Conservation (phyloP, 768 basidiomycete species). For the Pleurotus ostreatus region DNA sequence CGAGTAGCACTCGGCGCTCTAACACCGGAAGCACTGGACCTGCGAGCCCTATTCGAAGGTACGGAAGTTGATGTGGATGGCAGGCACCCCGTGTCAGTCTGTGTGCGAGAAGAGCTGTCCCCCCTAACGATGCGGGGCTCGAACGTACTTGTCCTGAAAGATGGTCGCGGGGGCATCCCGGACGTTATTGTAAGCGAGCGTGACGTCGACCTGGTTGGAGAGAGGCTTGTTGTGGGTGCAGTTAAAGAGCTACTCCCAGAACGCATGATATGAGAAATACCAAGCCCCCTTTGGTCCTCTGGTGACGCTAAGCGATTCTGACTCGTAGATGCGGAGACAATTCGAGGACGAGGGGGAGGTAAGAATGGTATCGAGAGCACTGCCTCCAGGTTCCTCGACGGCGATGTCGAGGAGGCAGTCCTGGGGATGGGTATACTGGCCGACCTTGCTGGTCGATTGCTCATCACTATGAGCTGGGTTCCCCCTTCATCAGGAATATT, state of each 20-base stretch:
- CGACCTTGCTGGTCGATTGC: conserved; percentile 52
- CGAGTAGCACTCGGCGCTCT: conserved; percentile 20
- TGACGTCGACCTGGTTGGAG: conserved; percentile 36
- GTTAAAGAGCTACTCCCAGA: conserved; percentile 18
- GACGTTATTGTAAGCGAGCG: conserved; percentile 40
- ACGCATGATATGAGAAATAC: conserved; percentile 35
- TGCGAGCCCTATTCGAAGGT: conserved; percentile 45
- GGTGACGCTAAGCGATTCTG: conserved; percentile 20
- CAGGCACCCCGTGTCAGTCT: conserved; percentile 38
- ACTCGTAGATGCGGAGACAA: conserved; percentile 23
- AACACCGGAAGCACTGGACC: conserved; percentile 33
- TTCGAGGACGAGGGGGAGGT: conserved; percentile 31
- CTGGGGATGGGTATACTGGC: conserved; percentile 69
- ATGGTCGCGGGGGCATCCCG: conserved; percentile 25
- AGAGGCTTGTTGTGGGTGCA: conserved; percentile 18
- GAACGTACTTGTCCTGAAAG: conserved; percentile 32
- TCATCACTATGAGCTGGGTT: conserved; percentile 26
- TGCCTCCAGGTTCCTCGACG: conserved; percentile 59
- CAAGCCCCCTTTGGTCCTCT: conserved; percentile 33
- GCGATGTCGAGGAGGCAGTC: conserved; percentile 37
- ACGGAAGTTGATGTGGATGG: conserved; percentile 33
- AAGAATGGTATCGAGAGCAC: conserved; percentile 60
- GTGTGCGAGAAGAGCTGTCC: conserved; percentile 32
- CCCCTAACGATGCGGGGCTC: conserved; percentile 73
- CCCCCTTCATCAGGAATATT: background rate